Evolutionary conservation across 345 rosid species (phyloP).

Genomic region (Pugionium cornutum): DNA sequence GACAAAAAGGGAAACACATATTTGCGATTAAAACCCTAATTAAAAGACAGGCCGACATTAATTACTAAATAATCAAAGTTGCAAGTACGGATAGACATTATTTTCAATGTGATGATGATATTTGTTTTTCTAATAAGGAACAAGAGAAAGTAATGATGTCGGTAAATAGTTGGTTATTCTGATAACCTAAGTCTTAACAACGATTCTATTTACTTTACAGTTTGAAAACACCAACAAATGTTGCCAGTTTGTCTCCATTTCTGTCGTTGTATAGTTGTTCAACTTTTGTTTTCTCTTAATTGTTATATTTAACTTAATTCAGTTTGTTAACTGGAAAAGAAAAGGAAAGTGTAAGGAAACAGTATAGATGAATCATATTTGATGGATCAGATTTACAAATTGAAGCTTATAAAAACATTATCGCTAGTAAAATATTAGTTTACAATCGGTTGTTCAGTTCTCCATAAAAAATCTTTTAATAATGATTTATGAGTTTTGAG

Average conservation of each 20-base stretch:
- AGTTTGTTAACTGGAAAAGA: not conserved
- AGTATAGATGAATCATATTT: not conserved
- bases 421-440: no score
- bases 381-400: no score
- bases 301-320: not conserved
- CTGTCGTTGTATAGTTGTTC: slow-evolving; percentile 18
- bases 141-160: slow-evolving; percentile 38
- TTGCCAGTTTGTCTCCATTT: slow-evolving; percentile 28
- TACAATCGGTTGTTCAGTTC: no score
- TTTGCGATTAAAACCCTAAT: slow-evolving; percentile 18
- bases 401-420: no score
- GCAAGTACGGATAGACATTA: slow-evolving; percentile 30
- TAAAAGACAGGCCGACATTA: slow-evolving; percentile 34
- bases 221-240: slow-evolving; percentile 18
- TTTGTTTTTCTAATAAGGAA: slow-evolving; percentile 32
- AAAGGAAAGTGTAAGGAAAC: not conserved
- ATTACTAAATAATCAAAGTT: slow-evolving; percentile 38
- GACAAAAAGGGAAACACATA: slow-evolving; percentile 29
- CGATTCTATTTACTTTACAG: slow-evolving; percentile 21
- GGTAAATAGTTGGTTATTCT: slow-evolving; percentile 39
- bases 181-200: slow-evolving; percentile 34
- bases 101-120: slow-evolving; percentile 41
- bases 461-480: no score
- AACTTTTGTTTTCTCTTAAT: not conserved
- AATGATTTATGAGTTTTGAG: no score